These are phyloP conservation scores for Geranium incanum DNA, from an alignment of 441 rosid genomes.

Conservation along the genomic window DNA sequence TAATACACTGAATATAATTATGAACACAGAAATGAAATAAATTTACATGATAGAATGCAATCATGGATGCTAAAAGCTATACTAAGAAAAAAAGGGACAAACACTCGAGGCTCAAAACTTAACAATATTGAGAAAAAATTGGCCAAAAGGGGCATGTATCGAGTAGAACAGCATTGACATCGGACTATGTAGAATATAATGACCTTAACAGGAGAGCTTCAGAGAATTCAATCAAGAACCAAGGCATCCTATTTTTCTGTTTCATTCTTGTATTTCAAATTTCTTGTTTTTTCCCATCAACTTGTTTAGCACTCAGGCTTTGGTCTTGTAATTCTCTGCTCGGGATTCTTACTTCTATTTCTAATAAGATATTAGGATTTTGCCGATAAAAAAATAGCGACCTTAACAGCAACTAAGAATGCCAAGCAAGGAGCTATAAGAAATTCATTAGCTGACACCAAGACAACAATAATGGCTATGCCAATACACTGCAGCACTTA, in stretches of 20 bases:
- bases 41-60: neutral
- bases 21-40: neutral
- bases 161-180: neutral
- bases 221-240: no score
- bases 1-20: neutral
- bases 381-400: no score
- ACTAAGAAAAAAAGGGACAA: neutral
- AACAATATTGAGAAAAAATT: neutral
- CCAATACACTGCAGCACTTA: no score
- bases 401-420: neutral
- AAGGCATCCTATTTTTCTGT: no score
- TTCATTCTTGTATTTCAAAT: no score
- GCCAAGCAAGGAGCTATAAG: neutral
- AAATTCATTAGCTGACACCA: neutral
- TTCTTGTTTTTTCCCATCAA: no score
- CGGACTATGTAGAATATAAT: neutral
- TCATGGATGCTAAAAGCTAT: neutral
- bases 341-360: no score
- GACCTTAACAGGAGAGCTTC: neutral
- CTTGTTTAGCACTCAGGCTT: no score
- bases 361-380: no score
- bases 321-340: no score
- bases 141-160: neutral
- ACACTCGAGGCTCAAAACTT: neutral
- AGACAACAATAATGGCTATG: neutral